A percentile compares a stretch with the other conserved stretches of the same genome.
Evolutionary conservation across 352 stramenopile species (phyloP).

Genomic region (Phytophthora pinifolia): DNA sequence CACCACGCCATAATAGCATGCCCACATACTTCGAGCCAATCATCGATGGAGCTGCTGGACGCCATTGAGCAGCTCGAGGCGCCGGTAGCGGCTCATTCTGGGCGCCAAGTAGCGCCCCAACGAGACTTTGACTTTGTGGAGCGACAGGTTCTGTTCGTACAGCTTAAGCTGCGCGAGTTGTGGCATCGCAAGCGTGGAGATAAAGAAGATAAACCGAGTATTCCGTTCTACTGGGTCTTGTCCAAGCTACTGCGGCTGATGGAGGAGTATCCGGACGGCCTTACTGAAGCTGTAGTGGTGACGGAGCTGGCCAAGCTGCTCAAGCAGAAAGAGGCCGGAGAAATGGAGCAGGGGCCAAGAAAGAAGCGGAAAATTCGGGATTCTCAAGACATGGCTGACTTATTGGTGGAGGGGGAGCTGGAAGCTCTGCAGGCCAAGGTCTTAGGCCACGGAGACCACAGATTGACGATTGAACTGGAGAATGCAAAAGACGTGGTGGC

Average conservation of each 20-base stretch:
- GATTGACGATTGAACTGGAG: conserved; percentile 37
- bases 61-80: conserved; percentile 53
- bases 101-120: not conserved
- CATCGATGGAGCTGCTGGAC: conserved; percentile 60
- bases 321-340: conserved; percentile 29
- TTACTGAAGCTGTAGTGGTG: conserved; percentile 62
- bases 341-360: not conserved
- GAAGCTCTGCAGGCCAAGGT: conserved; percentile 40
- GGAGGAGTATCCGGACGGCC: conserved; percentile 65
- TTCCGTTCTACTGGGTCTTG: conserved; percentile 64
- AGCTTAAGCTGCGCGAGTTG: conserved; percentile 40
- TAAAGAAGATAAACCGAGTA: conserved; percentile 8
- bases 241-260: conserved; percentile 55
- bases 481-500: conserved; percentile 19
- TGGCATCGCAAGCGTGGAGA: conserved; percentile 38
- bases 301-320: conserved; percentile 59
- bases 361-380: conserved; percentile 30
- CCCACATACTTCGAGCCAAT: not conserved
- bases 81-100: not conserved
- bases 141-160: conserved; percentile 42
- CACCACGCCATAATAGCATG: conserved; percentile 2
- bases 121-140: conserved; percentile 42
- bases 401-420: conserved; percentile 45
- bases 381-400: conserved; percentile 31
- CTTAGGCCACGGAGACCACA: conserved; percentile 35